Percentiles rank a stretch among this genome's conserved stretches.
phyloP scores from a whole-genome alignment of 495 filamentous ascomycete species.

The Peziza echinospora region DNA sequence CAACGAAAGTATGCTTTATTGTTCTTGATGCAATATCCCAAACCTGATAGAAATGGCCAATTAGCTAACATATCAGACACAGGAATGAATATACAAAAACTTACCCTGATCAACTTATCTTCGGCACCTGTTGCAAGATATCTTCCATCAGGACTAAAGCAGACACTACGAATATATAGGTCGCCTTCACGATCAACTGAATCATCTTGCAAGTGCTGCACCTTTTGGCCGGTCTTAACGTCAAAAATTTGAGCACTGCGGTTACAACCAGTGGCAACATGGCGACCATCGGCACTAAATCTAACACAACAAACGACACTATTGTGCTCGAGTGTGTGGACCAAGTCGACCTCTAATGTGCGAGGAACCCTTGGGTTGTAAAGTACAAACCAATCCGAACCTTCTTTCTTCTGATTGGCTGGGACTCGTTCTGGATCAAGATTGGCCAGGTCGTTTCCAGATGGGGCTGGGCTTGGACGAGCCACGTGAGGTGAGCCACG shows the following conservation, averaged over 20 bases:
- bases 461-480: constrained; percentile 52
- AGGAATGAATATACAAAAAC: constrained; percentile 18
- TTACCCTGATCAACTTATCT: constrained; percentile 74
- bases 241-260: constrained; percentile 80
- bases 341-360: constrained; percentile 63
- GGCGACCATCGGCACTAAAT: constrained; percentile 75
- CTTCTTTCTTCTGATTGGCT: constrained; percentile 60
- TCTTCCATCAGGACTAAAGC: constrained; percentile 78
- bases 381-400: constrained; percentile 68
- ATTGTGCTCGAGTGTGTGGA: constrained; percentile 69
- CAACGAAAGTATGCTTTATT: constrained; percentile 62
- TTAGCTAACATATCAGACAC: constrained; percentile 1
- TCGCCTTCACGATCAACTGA: constrained; percentile 64
- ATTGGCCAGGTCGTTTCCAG: constrained; percentile 67
- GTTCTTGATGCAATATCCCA: constrained; percentile 61
- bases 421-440: constrained; percentile 70
- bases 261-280: constrained; percentile 76
- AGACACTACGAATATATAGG: constrained; percentile 77
- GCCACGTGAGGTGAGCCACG: constrained; percentile 67
- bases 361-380: constrained; percentile 74
- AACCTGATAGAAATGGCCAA: constrained; percentile 43
- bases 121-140: constrained; percentile 78
- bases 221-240: constrained; percentile 52
- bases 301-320: constrained; percentile 82
- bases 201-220: constrained; percentile 64